These are phyloP conservation scores for Lagerstroemia speciosa DNA, from an alignment of 345 rosid species.

Conservation along the genomic window DNA sequence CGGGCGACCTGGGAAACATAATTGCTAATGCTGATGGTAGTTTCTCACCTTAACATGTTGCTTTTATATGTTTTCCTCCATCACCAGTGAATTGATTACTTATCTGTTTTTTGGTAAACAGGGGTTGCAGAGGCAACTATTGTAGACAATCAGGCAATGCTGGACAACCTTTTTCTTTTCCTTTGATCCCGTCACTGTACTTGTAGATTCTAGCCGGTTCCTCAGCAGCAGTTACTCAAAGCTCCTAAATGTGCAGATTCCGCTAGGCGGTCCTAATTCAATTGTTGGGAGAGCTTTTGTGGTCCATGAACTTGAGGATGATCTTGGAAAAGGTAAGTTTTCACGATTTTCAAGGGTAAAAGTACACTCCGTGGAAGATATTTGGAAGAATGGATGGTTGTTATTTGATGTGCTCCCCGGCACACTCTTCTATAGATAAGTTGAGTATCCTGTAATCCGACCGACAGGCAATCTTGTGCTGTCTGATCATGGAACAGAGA, in stretches of 20 bases:
- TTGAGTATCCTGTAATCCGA: too few relatives aligned
- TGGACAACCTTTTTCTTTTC: background rate
- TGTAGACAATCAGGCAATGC: conserved; percentile 57
- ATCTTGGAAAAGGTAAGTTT: conserved; percentile 79
- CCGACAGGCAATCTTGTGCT: too few relatives aligned
- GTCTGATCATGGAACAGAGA: too few relatives aligned
- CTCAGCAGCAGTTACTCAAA: background rate
- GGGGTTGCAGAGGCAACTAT: conserved; percentile 94
- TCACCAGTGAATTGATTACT: background rate
- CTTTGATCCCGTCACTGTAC: background rate
- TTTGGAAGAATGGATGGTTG: background rate
- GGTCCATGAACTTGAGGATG: conserved; percentile 94
- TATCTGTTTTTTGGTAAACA: conserved; percentile 18
- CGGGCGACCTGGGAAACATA: conserved; percentile 99
- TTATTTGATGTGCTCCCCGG: background rate
- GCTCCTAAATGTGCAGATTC: conserved; percentile 40
- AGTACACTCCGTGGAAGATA: background rate
- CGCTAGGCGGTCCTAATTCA: conserved; percentile 62
- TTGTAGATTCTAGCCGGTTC: background rate
- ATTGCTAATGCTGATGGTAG: conserved; percentile 79
- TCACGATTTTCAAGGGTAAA: background rate
- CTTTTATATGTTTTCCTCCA: background rate
- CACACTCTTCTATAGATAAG: too few relatives aligned
- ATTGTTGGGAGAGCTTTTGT: conserved; percentile 94
- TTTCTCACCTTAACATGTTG: conserved; percentile 9